phyloP scores from a whole-genome alignment of 305 asterid genomes.

The Solanum aculeatissimum region DNA sequence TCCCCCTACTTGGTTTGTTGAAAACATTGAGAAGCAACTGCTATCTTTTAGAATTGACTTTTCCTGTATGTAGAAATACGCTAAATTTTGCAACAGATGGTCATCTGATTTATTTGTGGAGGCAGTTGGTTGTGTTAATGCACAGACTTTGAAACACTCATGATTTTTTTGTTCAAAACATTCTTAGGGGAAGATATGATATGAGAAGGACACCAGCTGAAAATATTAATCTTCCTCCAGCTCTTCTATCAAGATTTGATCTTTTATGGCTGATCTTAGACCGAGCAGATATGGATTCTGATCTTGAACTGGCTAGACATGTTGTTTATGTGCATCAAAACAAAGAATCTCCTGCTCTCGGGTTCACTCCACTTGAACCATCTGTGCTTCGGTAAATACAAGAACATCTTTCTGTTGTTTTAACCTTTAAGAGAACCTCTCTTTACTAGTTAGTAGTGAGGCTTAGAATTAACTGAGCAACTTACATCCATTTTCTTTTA shows the following conservation, averaged over 20 bases:
- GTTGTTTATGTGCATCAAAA: conserved; percentile 95
- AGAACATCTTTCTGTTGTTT: not conserved
- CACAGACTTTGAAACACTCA: not conserved
- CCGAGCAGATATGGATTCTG: conserved; percentile 95
- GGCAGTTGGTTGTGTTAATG: not conserved
- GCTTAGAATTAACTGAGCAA: not conserved
- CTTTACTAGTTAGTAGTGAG: not conserved
- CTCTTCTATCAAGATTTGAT: conserved; percentile 95
- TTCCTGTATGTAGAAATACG: not conserved
- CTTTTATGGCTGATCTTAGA: conserved; percentile 94
- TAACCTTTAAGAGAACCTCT: not conserved
- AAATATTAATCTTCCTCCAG: conserved; percentile 96
- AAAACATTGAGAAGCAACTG: not conserved
- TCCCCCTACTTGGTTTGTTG: not conserved
- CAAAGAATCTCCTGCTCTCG: conserved; percentile 92
- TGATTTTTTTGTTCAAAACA: not conserved
- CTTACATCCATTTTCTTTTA: not conserved
- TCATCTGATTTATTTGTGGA: not conserved
- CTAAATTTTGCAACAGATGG: not conserved
- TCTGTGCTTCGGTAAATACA: conserved; percentile 68
- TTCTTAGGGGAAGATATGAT: conserved; percentile 87
- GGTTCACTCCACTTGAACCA: conserved; percentile 92
- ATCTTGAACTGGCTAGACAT: conserved; percentile 97
- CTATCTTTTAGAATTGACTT: not conserved
- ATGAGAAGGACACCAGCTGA: conserved; percentile 95